Evolutionary conservation across 2,329 filamentous ascomycete species (phyloP).

Genomic region (Colletotrichum caudatum): DNA sequence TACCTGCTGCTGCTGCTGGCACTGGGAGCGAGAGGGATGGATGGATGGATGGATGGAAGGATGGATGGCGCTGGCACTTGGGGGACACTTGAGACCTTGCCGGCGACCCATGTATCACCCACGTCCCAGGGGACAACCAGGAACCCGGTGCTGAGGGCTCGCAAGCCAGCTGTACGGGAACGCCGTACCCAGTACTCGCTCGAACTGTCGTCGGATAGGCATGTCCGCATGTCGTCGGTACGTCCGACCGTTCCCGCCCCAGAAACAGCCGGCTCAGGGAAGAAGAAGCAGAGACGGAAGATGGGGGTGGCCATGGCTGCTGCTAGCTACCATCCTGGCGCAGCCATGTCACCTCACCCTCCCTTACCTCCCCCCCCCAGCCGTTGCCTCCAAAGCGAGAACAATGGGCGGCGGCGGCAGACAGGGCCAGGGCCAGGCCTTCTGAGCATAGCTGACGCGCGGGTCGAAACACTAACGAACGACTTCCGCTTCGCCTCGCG

Average conservation of each 20-base stretch:
- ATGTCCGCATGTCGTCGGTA: constrained; percentile 18
- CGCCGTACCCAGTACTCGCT: constrained; percentile 28
- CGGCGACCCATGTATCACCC: constrained; percentile 41
- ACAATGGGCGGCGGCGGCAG: constrained; percentile 15
- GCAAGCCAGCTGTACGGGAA: constrained; percentile 26
- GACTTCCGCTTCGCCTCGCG: constrained; percentile 10
- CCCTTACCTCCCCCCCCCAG: not conserved
- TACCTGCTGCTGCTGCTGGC: constrained; percentile 25
- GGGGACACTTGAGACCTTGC: constrained; percentile 33
- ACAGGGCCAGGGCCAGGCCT: constrained; percentile 12
- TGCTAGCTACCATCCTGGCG: constrained; percentile 17
- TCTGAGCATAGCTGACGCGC: constrained; percentile 5
- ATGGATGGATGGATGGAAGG: not conserved
- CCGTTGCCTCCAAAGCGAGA: constrained; percentile 23
- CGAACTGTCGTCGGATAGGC: not conserved
- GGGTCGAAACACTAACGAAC: constrained; percentile 3
- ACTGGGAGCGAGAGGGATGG: not conserved
- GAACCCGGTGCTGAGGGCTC: constrained; percentile 35
- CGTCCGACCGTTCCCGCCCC: not conserved
- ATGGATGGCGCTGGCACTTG: constrained; percentile 22
- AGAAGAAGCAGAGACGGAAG: constrained; percentile 8
- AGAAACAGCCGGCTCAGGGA: constrained; percentile 19
- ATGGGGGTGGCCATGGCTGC: constrained; percentile 5
- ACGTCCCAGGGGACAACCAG: constrained; percentile 40
- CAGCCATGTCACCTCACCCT: constrained; percentile 24